These are phyloP conservation scores for Sequoiadendron giganteum DNA, from an alignment of 75 land plant species.

Conservation along the genomic window DNA sequence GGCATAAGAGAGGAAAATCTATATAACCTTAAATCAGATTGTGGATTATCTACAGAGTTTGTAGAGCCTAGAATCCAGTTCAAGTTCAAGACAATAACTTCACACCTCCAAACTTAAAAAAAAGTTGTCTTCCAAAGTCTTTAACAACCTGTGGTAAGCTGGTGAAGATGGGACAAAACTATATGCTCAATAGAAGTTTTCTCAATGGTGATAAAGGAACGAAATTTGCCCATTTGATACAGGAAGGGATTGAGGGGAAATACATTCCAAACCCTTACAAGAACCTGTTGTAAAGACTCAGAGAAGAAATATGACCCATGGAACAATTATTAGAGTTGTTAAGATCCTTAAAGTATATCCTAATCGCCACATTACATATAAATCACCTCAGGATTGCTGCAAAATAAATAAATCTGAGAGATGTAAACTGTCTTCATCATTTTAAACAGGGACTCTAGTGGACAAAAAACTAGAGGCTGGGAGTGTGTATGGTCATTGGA, in stretches of 20 bases:
- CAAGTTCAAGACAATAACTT: constrained; percentile 60
- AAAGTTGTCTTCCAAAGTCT: constrained; percentile 50
- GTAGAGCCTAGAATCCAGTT: neutral
- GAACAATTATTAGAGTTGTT: no score
- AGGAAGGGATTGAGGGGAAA: neutral
- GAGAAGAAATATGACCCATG: constrained; percentile 26
- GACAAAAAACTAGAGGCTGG: neutral
- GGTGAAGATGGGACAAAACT: constrained; percentile 31
- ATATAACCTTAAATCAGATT: neutral
- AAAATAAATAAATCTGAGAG: no score
- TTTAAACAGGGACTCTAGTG: neutral
- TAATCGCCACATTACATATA: no score
- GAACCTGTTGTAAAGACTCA: neutral
- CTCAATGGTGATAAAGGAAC: neutral
- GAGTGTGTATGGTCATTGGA: neutral
- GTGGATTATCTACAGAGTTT: neutral
- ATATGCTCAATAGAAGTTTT: constrained; percentile 5
- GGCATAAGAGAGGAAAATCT: neutral
- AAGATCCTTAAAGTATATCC: no score
- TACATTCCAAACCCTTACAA: neutral
- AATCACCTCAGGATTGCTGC: no score
- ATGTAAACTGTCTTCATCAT: no score
- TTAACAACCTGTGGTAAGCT: constrained; percentile 61
- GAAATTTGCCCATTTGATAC: constrained; percentile 1
- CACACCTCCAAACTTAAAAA: constrained; percentile 59